Conservation (phyloP, 2,329 filamentous ascomycete species). For the Rhexocercosporidium sp. region DNA sequence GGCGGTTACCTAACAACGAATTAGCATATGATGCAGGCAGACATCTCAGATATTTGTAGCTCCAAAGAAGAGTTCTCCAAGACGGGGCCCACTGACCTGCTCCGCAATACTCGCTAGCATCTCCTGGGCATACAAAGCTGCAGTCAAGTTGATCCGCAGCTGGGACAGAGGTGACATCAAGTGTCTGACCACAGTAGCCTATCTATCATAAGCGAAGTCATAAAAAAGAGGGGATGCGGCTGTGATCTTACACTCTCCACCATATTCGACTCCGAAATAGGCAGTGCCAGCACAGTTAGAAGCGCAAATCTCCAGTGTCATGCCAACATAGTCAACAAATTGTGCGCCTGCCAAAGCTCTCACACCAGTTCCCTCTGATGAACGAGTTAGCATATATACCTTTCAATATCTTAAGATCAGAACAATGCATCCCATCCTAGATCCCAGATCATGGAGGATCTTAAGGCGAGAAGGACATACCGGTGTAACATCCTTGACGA, state of each 20-base stretch:
- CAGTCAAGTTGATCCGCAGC: conserved; percentile 32
- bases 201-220: background rate
- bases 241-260: conserved; percentile 35
- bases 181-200: conserved; percentile 38
- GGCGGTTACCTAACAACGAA: conserved; percentile 22
- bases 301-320: conserved; percentile 41
- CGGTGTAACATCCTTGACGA: conserved; percentile 54
- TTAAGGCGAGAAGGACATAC: too few relatives aligned
- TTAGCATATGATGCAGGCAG: background rate
- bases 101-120: conserved; percentile 44
- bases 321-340: conserved; percentile 27
- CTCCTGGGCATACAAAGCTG: conserved; percentile 38
- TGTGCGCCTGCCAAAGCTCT: conserved; percentile 48
- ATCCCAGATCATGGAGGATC: too few relatives aligned
- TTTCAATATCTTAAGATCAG: too few relatives aligned
- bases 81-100: conserved; percentile 20
- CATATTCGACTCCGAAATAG: conserved; percentile 40
- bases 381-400: too few relatives aligned
- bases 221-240: background rate
- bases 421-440: too few relatives aligned
- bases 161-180: conserved; percentile 30
- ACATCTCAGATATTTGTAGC: background rate
- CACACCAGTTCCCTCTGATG: conserved; percentile 49
- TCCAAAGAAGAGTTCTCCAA: background rate
- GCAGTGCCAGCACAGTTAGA: conserved; percentile 33